These are phyloP conservation scores for Cryphonectria japonica DNA, from an alignment of 2,329 filamentous ascomycete species.

Conservation along the genomic window DNA sequence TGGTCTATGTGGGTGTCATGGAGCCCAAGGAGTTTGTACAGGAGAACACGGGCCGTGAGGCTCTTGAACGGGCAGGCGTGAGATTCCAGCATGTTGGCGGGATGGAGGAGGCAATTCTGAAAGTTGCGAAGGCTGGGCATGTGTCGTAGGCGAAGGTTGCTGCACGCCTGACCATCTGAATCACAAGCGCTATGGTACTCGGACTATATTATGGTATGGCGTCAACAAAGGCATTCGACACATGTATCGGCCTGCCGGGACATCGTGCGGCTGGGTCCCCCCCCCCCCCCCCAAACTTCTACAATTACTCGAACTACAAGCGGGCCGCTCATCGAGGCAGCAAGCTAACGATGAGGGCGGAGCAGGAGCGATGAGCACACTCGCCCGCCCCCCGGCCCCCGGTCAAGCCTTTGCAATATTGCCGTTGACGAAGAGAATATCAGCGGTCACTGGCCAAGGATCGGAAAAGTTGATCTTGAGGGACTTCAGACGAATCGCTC, in stretches of 20 bases:
- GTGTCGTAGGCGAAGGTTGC: conserved; percentile 18
- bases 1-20: conserved; percentile 83
- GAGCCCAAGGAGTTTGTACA: conserved; percentile 92
- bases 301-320: background rate
- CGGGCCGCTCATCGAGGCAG: background rate
- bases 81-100: conserved; percentile 73
- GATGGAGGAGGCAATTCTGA: conserved; percentile 78
- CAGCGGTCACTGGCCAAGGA: background rate
- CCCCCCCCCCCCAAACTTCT: background rate
- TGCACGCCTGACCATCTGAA: background rate
- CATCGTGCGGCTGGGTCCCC: too few relatives aligned
- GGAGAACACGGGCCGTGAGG: conserved; percentile 73
- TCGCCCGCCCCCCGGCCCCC: background rate
- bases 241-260: background rate
- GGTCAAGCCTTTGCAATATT: background rate
- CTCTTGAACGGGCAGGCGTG: conserved; percentile 73
- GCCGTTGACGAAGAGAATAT: background rate
- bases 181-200: background rate
- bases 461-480: background rate
- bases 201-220: background rate
- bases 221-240: background rate
- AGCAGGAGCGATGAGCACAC: too few relatives aligned
- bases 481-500: background rate
- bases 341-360: background rate
- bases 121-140: conserved; percentile 85